Base-by-base conservation (phyloP, 2,329 filamentous ascomycete genomes). In the Talaromyces sp. region DNA sequence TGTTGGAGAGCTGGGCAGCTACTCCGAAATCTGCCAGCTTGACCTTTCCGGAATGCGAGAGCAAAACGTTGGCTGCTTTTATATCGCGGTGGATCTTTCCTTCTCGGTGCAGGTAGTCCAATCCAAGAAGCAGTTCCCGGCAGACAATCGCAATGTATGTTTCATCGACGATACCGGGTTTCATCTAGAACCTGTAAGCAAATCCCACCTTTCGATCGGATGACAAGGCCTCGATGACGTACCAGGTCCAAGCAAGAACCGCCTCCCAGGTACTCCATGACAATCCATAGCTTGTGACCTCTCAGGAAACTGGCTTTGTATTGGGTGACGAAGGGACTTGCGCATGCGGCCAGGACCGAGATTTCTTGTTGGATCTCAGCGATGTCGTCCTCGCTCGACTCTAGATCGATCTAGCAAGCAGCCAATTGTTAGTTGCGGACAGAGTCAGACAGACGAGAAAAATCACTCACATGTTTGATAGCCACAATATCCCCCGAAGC, bases 291-390 rank as follows among this genome's bases (percentile, higher is more conserved):
- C 79, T 98, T 99, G 74, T 93, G 90, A 30, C 95, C 95, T 68
- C 91, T 87, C n/a, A 98, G 85, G 75, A 98, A 99, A 73, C 93
- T 97, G 27, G 91, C 90, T 75, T 93, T 96, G 83, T 99, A 99
- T 74, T 96, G 91, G 16, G 95, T 98, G 68, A 99, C 92, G 76
- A 90, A 96, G 55, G 90, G 89, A 74, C 93, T 97, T 68, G 90
- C 90, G 80, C 95, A 99, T 59, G 95, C 97, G 77, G 93, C 95
- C 64, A 99, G 83, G 36, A 99, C 90, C 2, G 92, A 90, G 68
- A 99, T 98, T 75, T 99, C 95, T 73, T 96, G 92, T 71, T 99
- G 94, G 62, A 99, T 98, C 74, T 99, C 95, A 76, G 93, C 90
- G 63, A 99, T 96, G 74, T 99, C 95, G 79, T 99, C 95, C 76